phyloP scores from a whole-genome alignment of 2,329 filamentous ascomycete species.

The Diaporthe sp. region DNA sequence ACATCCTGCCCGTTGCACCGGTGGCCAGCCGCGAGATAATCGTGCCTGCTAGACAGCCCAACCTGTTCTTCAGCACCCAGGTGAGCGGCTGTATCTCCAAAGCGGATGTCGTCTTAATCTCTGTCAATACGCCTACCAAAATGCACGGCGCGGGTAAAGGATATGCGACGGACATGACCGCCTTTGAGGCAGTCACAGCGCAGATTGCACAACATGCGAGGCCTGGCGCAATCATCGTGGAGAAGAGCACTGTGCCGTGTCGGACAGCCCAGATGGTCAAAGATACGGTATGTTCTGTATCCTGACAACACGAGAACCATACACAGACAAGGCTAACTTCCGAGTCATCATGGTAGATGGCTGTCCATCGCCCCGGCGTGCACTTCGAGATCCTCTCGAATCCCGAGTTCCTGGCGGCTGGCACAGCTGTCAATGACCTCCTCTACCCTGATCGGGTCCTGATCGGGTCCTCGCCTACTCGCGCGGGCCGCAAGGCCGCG shows the following conservation, averaged over 20 bases:
- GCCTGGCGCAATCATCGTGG: slow-evolving; percentile 78
- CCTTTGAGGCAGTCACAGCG: slow-evolving; percentile 75
- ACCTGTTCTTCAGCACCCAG: slow-evolving; percentile 80
- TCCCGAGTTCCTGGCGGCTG: slow-evolving; percentile 83
- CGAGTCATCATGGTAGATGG: slow-evolving; percentile 53
- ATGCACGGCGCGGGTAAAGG: slow-evolving; percentile 75
- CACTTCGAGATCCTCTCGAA: slow-evolving; percentile 83
- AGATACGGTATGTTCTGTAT: slow-evolving; percentile 66
- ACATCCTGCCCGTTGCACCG: background rate
- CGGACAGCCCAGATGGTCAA: slow-evolving; percentile 77
- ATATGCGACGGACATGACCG: slow-evolving; percentile 77
- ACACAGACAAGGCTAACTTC: background rate
- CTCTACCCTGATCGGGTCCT: slow-evolving; percentile 78
- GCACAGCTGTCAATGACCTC: slow-evolving; percentile 78
- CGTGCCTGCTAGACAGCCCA: slow-evolving; percentile 63
- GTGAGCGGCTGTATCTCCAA: slow-evolving; percentile 69
- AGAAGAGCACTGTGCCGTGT: slow-evolving; percentile 85
- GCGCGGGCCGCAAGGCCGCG: slow-evolving; percentile 70
- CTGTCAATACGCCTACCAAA: slow-evolving; percentile 85
- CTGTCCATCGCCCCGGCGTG: slow-evolving; percentile 68
- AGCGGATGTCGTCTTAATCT: slow-evolving; percentile 79
- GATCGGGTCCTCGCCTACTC: slow-evolving; percentile 75
- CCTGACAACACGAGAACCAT: background rate
- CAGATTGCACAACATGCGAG: slow-evolving; percentile 75
- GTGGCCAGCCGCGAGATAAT: slow-evolving; percentile 3